Evolutionary conservation across 176 grass and related monocot species (phyloP).

Genomic region (Areca catechu): DNA sequence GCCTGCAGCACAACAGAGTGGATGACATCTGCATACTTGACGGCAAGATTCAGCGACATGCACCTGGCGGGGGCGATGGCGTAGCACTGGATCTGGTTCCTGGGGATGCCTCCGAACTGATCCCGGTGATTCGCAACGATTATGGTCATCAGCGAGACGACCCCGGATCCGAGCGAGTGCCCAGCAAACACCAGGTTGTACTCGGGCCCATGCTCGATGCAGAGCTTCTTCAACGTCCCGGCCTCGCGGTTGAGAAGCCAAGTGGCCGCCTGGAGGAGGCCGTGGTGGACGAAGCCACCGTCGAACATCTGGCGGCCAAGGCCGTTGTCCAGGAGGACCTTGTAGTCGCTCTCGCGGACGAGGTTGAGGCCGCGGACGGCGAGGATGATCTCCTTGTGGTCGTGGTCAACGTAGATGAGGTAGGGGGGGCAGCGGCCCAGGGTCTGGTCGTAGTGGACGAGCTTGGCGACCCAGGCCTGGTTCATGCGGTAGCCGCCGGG

Average conservation of each 20-base stretch:
- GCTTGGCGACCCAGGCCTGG: conserved; percentile 43
- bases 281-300: conserved; percentile 86
- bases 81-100: conserved; percentile 60
- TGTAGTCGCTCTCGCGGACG: conserved; percentile 84
- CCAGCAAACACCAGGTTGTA: conserved; percentile 74
- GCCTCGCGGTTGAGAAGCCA: conserved; percentile 69
- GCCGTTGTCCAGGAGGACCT: conserved; percentile 86
- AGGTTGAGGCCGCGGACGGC: conserved; percentile 94
- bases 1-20: conserved; percentile 91
- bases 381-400: conserved; percentile 62
- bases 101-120: conserved; percentile 48
- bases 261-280: conserved; percentile 60
- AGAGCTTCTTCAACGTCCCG: conserved; percentile 33
- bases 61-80: conserved; percentile 74
- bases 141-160: conserved; percentile 75
- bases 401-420: conserved; percentile 59
- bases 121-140: conserved; percentile 64
- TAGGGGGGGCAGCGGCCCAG: conserved; percentile 58
- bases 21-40: conserved; percentile 97
- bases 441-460: conserved; percentile 46
- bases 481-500: conserved; percentile 30
- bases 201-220: conserved; percentile 30
- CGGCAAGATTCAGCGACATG: conserved; percentile 97
- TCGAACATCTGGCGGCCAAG: conserved; percentile 95
- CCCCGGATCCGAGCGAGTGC: conserved; percentile 89